Percentiles rank a stretch among this genome's conserved stretches.
phyloP scores from a whole-genome alignment of 2,329 filamentous ascomycete species.

The Microthyrium microscopicum region DNA sequence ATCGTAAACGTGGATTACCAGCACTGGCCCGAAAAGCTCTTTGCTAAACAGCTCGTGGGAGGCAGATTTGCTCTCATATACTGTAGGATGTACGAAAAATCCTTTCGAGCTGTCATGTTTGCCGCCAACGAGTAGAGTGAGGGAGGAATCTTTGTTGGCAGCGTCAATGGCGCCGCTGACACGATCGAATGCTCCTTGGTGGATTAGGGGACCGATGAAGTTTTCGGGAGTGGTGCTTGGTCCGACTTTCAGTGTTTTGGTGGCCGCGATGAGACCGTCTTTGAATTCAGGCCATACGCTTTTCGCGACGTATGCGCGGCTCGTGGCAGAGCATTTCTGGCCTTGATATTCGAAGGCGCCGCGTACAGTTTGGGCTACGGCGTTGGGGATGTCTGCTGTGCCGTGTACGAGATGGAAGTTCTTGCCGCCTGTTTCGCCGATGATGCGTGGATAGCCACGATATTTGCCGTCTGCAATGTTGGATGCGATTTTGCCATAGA shows the following conservation, averaged over 20 bases:
- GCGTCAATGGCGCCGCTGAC: slow-evolving; percentile 59
- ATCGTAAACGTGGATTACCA: slow-evolving; percentile 62
- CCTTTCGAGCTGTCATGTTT: slow-evolving; percentile 62
- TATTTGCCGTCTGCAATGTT: slow-evolving; percentile 72
- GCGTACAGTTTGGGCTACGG: slow-evolving; percentile 65
- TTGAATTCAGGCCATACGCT: slow-evolving; percentile 61
- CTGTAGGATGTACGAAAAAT: slow-evolving; percentile 70
- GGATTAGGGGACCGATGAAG: slow-evolving; percentile 80
- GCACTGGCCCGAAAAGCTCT: slow-evolving; percentile 70
- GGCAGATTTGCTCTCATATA: slow-evolving; percentile 61
- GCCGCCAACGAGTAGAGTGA: slow-evolving; percentile 60
- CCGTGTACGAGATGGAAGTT: slow-evolving; percentile 78
- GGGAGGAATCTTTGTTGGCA: slow-evolving; percentile 57
- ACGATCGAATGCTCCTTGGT: slow-evolving; percentile 66
- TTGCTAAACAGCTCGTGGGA: slow-evolving; percentile 56
- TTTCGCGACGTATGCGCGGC: slow-evolving; percentile 59
- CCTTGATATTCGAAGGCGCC: slow-evolving; percentile 84
- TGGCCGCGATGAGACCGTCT: slow-evolving; percentile 49
- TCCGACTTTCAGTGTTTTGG: slow-evolving; percentile 53
- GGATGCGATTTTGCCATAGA: slow-evolving; percentile 73
- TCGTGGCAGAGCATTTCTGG: slow-evolving; percentile 80
- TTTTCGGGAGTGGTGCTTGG: slow-evolving; percentile 53
- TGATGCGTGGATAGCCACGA: slow-evolving; percentile 69
- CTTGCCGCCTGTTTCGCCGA: slow-evolving; percentile 84
- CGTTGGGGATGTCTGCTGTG: slow-evolving; percentile 62